Percentiles rank a stretch among this genome's conserved stretches.
These are phyloP conservation scores for Deinandra increscens DNA, from an alignment of 129 eudicot genomes.

Conservation along the genomic window DNA sequence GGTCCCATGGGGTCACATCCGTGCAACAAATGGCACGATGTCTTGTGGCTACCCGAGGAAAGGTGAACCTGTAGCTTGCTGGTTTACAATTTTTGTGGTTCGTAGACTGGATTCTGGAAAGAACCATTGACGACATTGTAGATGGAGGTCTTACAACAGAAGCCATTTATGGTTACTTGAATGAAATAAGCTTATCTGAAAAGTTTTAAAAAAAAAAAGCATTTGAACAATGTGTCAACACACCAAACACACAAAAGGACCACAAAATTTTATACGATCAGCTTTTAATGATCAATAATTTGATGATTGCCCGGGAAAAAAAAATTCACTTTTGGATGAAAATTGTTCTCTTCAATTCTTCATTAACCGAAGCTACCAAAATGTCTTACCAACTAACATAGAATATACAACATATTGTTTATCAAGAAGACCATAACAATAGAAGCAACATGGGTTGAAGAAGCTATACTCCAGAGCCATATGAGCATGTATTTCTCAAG, in stretches of 20 bases:
- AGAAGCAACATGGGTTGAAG: constrained; percentile 5
- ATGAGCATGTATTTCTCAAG: constrained; percentile 3
- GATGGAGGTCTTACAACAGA: constrained; percentile 46
- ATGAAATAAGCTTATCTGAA: constrained; percentile 22
- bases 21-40: constrained; percentile 46
- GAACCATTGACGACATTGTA: constrained; percentile 31
- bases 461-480: neutral
- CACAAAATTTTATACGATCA: neutral
- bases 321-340: neutral
- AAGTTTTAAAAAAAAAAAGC: neutral
- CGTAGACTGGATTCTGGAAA: constrained; percentile 30
- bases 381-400: neutral
- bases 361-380: neutral
- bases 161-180: constrained; percentile 42
- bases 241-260: neutral
- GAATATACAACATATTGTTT: constrained; percentile 3
- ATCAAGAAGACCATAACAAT: neutral
- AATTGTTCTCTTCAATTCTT: neutral
- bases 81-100: constrained; percentile 35
- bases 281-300: neutral
- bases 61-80: constrained; percentile 29
- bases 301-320: neutral
- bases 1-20: constrained; percentile 69
- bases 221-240: neutral
- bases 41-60: constrained; percentile 24